A percentile compares a stretch with the other conserved stretches of the same genome.
phyloP scores from a whole-genome alignment of 495 filamentous ascomycete genomes.

The Aspergillus incahuasiensis region DNA sequence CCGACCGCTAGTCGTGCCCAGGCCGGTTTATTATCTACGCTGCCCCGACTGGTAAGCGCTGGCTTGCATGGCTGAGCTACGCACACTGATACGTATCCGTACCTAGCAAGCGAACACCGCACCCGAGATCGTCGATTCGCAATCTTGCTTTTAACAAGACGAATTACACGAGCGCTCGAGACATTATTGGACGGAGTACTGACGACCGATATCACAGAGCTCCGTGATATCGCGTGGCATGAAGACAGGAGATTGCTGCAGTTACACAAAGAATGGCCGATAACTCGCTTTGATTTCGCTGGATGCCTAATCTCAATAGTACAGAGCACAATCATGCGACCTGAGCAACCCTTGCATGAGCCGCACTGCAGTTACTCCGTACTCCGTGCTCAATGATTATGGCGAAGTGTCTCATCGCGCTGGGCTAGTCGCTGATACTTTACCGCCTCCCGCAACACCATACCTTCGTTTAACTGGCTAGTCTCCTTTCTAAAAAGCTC shows the following conservation, averaged over 20 bases:
- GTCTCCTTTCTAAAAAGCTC: slow-evolving; percentile 49
- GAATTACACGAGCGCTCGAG: neutral
- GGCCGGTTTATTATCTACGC: slow-evolving; percentile 11
- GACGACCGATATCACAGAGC: neutral
- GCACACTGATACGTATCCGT: too few relatives aligned
- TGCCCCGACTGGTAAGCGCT: neutral
- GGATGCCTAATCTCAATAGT: neutral
- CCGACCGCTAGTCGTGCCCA: slow-evolving; percentile 14
- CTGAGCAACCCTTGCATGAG: slow-evolving; percentile 5
- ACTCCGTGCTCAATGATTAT: slow-evolving; percentile 43
- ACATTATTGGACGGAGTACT: neutral
- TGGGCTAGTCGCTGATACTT: slow-evolving; percentile 52
- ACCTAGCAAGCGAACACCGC: too few relatives aligned
- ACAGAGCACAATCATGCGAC: neutral
- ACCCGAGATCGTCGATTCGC: neutral
- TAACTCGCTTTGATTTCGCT: neutral
- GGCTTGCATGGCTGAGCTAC: neutral
- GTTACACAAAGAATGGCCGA: neutral
- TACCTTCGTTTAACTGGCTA: slow-evolving; percentile 47
- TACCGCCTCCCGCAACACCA: slow-evolving; percentile 47
- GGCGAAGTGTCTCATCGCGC: slow-evolving; percentile 36
- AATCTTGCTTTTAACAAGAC: neutral
- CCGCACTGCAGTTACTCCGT: neutral
- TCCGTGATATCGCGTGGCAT: neutral
- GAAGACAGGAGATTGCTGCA: neutral